Evolutionary conservation across 495 filamentous ascomycete species (phyloP), one percentile per base, ranked within the genome.

Genomic region (Penicillium psychrofluorescens): DNA sequence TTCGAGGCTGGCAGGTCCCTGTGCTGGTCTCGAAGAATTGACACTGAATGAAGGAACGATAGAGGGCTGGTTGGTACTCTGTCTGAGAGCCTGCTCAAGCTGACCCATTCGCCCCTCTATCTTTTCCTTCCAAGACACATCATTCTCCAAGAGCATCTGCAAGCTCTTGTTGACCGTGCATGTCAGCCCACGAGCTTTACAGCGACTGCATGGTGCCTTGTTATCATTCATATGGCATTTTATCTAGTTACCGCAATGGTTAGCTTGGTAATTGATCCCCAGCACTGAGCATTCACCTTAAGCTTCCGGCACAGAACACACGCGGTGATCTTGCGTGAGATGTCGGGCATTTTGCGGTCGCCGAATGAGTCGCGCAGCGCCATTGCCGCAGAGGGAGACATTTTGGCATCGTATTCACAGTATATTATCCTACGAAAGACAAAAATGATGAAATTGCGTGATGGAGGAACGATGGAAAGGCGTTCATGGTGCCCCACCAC

Each of bases 311-410:
- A 50, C 9, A 38, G 37, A 12, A 50, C 47, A 32, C 55, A 58
- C 10, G 55, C 55, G 11, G 53, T 58, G 28, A 58, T 56, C 33
- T 56, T 56, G 5, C 54, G 46, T 12, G 36, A 55, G 36, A 56
- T 54, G 16, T 48, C 46, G 8, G 51, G 54, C 11, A 44, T 43
- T 37, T 54, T 56, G 12, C 41, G 36, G 16, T 56, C 54, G 11
- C 54, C 54, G 22, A 54, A 56, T n/a, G 41, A 44, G 5, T 44
- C 41, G 34, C 41, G 41, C 5, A 44, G 41, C 2, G 16, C 9
- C 33, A 44, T 44, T 6, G 41, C 41, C 9, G 41, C 41, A 14
- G 41, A 44, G 11, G 16, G 11, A 9, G 34, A 9, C 41, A 44
- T 44, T 2, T 22, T 22, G 22, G 22, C 22, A 0, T 22, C 22